These are phyloP conservation scores for Phoma herbarum DNA, from an alignment of 2,329 filamentous ascomycete genomes.

Conservation along the genomic window DNA sequence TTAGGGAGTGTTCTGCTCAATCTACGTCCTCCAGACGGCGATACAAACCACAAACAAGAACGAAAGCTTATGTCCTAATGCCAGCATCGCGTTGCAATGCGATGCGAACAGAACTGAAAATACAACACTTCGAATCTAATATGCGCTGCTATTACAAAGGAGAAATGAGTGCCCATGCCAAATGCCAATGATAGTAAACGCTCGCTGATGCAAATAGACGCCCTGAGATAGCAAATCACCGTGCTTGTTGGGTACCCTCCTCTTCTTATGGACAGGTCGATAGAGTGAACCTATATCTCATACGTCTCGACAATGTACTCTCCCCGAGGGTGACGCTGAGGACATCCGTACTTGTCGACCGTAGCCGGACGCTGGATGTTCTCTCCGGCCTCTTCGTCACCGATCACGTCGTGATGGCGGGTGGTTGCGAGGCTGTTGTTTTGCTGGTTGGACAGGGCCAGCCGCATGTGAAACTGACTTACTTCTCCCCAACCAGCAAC, in stretches of 20 bases:
- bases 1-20: neutral
- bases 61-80: neutral
- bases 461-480: constrained; percentile 1
- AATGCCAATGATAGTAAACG: constrained; percentile 17
- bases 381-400: neutral
- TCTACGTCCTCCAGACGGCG: neutral
- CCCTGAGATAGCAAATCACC: neutral
- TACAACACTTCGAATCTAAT: constrained; percentile 3
- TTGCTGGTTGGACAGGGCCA: constrained; percentile 1
- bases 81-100: too few species aligned
- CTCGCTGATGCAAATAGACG: constrained; percentile 20
- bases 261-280: neutral
- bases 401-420: constrained; percentile 4
- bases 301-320: constrained; percentile 2
- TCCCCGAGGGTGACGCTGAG: neutral
- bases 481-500: constrained; percentile 48
- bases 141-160: constrained; percentile 21
- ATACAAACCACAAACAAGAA: constrained; percentile 1
- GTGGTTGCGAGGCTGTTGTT: neutral
- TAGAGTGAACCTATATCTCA: neutral
- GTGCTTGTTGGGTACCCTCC: neutral
- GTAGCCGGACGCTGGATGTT: constrained; percentile 1
- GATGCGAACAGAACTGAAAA: neutral
- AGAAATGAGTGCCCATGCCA: constrained; percentile 16
- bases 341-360: neutral